Conservation (phyloP, 140 eudicot species). For the Bidens hawaiensis region DNA sequence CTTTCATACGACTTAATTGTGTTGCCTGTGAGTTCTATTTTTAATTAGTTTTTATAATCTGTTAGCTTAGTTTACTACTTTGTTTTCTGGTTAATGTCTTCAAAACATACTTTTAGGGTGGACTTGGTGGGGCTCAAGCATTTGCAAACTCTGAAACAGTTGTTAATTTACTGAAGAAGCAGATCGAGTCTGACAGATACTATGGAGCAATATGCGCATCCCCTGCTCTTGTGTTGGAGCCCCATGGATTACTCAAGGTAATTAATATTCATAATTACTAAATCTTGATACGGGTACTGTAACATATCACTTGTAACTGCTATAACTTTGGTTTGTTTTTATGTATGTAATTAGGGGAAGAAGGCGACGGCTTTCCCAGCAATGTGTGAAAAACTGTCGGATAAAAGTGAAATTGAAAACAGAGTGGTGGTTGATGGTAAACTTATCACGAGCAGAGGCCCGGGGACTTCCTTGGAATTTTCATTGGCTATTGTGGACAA, state of each 20-base stretch:
- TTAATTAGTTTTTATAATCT: neutral
- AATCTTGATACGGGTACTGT: neutral
- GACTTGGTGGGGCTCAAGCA: conserved; percentile 93
- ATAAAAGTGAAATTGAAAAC: conserved; percentile 60
- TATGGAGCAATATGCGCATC: conserved; percentile 98
- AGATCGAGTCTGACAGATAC: conserved; percentile 52
- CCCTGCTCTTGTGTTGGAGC: conserved; percentile 91
- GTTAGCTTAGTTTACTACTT: neutral
- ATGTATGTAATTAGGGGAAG: conserved; percentile 51
- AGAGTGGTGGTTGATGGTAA: conserved; percentile 89
- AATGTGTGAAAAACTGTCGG: conserved; percentile 78
- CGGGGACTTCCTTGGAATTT: conserved; percentile 88
- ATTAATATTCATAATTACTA: neutral
- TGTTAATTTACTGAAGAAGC: conserved; percentile 73
- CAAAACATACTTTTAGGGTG: conserved; percentile 51
- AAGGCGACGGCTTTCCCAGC: conserved; percentile 98
- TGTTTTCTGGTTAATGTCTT: conserved; percentile 8
- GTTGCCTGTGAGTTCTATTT: conserved; percentile 62
- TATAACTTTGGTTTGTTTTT: neutral
- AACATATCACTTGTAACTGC: neutral
- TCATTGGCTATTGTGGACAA: conserved; percentile 83
- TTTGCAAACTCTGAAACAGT: conserved; percentile 72
- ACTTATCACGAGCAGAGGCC: conserved; percentile 92
- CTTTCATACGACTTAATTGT: conserved; percentile 72
- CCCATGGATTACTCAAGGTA: conserved; percentile 96